Evolutionary conservation across 225 moss, liverwort and hornwort genomes (phyloP).

Genomic region (Physcomitrellopsis africana): DNA sequence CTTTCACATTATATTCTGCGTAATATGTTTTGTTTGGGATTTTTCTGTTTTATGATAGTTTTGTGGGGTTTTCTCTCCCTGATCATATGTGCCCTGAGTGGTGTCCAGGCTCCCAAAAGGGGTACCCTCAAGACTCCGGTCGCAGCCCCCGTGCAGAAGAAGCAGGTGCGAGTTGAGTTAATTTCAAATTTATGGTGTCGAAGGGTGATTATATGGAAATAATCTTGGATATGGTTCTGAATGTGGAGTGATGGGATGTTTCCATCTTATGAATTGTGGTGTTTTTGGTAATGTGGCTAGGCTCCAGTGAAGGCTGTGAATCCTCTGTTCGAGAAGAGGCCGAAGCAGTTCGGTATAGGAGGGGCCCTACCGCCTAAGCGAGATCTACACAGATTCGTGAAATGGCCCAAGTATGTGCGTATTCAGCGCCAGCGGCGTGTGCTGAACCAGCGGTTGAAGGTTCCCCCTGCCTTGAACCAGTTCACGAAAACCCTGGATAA

Average conservation of each 20-base stretch:
- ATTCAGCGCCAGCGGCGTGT: slow-evolving; percentile 94
- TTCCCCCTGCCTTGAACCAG: slow-evolving; percentile 92
- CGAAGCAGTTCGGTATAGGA: slow-evolving; percentile 96
- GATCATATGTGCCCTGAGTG: background rate
- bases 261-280: background rate
- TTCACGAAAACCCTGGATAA: slow-evolving; percentile 94
- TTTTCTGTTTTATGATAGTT: background rate
- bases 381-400: slow-evolving; percentile 95
- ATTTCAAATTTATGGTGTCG: background rate
- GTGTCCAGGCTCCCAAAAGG: slow-evolving; percentile 75
- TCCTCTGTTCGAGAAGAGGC: slow-evolving; percentile 90
- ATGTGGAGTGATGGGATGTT: too few relatives aligned
- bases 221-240: too few relatives aligned
- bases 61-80: background rate
- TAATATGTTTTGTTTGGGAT: background rate
- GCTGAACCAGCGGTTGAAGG: slow-evolving; percentile 89
- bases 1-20: background rate
- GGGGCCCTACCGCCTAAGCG: slow-evolving; percentile 94
- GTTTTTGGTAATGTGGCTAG: slow-evolving; percentile 26
- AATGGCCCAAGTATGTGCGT: slow-evolving; percentile 97
- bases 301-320: slow-evolving; percentile 80
- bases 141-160: slow-evolving; percentile 69
- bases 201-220: background rate
- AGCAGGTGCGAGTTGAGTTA: slow-evolving; percentile 47
- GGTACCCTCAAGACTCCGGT: slow-evolving; percentile 64